Evolutionary conservation across 2,329 filamentous ascomycete species (phyloP), one percentile per base, ranked within the genome.

Genomic region (Phyllosticta citriasiana): DNA sequence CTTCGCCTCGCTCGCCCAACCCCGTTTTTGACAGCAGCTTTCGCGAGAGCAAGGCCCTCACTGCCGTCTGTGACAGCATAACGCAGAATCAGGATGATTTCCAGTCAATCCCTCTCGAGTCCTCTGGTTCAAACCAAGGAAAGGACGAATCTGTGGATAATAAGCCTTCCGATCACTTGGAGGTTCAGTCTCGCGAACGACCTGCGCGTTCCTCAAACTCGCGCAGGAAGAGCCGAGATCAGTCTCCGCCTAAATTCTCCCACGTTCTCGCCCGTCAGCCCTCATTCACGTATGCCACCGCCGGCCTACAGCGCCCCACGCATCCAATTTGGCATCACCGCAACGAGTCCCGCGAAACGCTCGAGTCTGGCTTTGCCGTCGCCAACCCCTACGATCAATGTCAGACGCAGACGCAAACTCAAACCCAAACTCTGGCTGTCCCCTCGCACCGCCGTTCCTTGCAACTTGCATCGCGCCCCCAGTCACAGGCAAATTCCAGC

Each of bases 1-100:
- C 73, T 12, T 74, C 72, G 0, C 73, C 72, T 0, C 62, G 72
- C n/a, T 74, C 73, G 0, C 73, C 73, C 4, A 68, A 69, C 10
- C 65, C 67, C 26, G 67, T 68, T 19, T 57, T 64, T 4, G 70
- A 72, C 33, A 61, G 58, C 14, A 71, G 70, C 27, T 63, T 60
- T 53, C 60, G 65, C 10, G 71, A 74, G 33, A 73, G 73, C 61
- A 72, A 74, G 12, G 72, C 71, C 7, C 68, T 66, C 58, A 61
- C 55, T 47, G 57, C 59, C 6, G 56, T 61, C 25, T 40, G 59
- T 27, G 55, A 57, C 4, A 75, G 73, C 60, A 72, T 73, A 24
- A 65, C 66, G 8, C 68, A 66, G 9, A 67, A 67, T 58, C 70
- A 70, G 27, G 64, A 55, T 9, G 59, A 57, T 6, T 19, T 53